Evolutionary conservation across 1,284 basidiomycete genomes (phyloP).

Genomic region (Ganoderma sp.): DNA sequence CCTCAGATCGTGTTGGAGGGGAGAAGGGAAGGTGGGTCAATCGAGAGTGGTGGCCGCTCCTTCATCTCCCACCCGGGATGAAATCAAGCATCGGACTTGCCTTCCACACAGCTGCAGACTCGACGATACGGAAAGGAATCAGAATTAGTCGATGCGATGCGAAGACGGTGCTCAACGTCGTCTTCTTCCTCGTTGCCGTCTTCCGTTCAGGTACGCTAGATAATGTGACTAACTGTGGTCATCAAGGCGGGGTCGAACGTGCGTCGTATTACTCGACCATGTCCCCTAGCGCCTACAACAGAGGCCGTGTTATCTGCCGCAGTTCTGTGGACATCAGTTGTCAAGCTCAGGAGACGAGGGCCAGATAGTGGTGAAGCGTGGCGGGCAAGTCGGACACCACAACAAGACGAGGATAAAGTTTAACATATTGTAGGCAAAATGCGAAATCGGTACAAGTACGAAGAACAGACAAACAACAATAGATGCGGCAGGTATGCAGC

Average conservation of each 20-base stretch:
- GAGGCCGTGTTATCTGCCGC: background rate
- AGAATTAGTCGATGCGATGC: background rate
- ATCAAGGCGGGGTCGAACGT: constrained; percentile 5
- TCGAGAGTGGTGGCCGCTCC: background rate
- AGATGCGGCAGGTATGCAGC: background rate
- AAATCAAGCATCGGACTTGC: background rate
- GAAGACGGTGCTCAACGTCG: background rate
- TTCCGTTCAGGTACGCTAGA: background rate
- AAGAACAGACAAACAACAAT: background rate
- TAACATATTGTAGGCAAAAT: background rate
- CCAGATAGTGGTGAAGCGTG: background rate
- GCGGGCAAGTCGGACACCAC: background rate
- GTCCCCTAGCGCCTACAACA: background rate
- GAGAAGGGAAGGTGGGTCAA: background rate
- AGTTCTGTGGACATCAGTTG: constrained; percentile 1
- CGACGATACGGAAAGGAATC: background rate
- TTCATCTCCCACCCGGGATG: background rate
- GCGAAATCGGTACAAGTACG: background rate
- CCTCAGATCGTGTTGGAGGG: too few relatives aligned
- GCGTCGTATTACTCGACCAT: background rate
- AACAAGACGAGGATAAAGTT: background rate
- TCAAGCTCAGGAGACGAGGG: background rate
- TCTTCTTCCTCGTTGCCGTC: background rate
- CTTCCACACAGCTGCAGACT: background rate
- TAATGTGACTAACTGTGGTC: constrained; percentile 2